Evolutionary conservation across 257 asterid genomes (phyloP).

Genomic region (Gentiana macrophylla): DNA sequence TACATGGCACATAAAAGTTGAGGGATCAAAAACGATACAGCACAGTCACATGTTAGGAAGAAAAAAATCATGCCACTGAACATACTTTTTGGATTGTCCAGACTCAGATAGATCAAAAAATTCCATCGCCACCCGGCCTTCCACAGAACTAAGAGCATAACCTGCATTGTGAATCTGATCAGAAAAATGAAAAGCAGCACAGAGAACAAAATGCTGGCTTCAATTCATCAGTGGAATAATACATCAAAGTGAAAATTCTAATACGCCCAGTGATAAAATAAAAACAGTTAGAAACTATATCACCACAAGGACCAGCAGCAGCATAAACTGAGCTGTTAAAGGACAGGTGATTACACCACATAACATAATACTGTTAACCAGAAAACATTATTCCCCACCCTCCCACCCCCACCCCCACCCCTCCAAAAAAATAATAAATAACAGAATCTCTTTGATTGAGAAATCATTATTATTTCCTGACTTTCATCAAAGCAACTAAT

Average conservation of each 20-base stretch:
- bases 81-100: slow-evolving; percentile 79
- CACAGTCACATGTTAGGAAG: not conserved
- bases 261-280: no score
- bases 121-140: slow-evolving; percentile 92
- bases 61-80: slow-evolving; percentile 2
- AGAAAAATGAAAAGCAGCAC: not conserved
- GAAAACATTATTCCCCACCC: no score
- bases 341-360: no score
- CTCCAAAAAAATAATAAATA: no score
- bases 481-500: no score
- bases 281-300: slow-evolving; percentile 2
- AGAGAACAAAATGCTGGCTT: not conserved
- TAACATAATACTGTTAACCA: no score
- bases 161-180: slow-evolving; percentile 32
- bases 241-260: not conserved
- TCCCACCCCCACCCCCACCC: no score
- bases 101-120: slow-evolving; percentile 74
- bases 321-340: slow-evolving; percentile 7
- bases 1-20: no score
- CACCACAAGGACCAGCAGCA: slow-evolving; percentile 12
- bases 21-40: no score
- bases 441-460: no score
- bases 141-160: slow-evolving; percentile 92
- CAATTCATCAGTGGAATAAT: not conserved
- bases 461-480: no score